Conservation (phyloP, 2,329 filamentous ascomycete species). For the Ophiostoma perfectum region DNA sequence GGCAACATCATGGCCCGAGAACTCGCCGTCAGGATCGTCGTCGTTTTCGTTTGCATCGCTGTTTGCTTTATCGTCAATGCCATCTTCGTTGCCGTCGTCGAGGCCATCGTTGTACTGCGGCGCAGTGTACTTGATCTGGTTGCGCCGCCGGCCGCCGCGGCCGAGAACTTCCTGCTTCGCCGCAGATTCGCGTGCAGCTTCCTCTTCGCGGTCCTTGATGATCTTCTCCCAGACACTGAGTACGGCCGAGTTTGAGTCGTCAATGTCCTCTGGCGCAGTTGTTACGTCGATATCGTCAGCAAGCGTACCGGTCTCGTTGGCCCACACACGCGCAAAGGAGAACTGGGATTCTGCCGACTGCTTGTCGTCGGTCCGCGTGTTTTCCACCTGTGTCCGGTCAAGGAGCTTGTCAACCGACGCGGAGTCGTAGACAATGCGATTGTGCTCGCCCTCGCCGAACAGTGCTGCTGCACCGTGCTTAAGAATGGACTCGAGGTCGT, state of each 20-base stretch:
- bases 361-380: constrained; percentile 60
- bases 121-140: constrained; percentile 27
- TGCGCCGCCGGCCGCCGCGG: constrained; percentile 70
- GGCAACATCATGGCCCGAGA: constrained; percentile 14
- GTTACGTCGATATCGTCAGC: constrained; percentile 56
- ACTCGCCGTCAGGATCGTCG: constrained; percentile 22
- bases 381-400: constrained; percentile 77
- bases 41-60: constrained; percentile 24
- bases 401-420: constrained; percentile 81
- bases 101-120: constrained; percentile 29
- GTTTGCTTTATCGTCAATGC: constrained; percentile 13
- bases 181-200: constrained; percentile 67
- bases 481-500: constrained; percentile 82
- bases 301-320: constrained; percentile 67
- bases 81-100: constrained; percentile 26
- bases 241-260: constrained; percentile 39
- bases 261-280: constrained; percentile 31
- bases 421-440: constrained; percentile 75
- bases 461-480: constrained; percentile 81
- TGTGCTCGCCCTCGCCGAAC: constrained; percentile 67
- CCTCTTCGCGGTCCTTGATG: constrained; percentile 71
- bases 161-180: constrained; percentile 70
- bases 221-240: constrained; percentile 85
- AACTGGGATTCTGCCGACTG: constrained; percentile 66
- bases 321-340: constrained; percentile 87